Percentiles rank a stretch among this genome's conserved stretches.
Evolutionary conservation across 1,284 basidiomycete genomes (phyloP).

Genomic region (Ceratobasidium sp.): DNA sequence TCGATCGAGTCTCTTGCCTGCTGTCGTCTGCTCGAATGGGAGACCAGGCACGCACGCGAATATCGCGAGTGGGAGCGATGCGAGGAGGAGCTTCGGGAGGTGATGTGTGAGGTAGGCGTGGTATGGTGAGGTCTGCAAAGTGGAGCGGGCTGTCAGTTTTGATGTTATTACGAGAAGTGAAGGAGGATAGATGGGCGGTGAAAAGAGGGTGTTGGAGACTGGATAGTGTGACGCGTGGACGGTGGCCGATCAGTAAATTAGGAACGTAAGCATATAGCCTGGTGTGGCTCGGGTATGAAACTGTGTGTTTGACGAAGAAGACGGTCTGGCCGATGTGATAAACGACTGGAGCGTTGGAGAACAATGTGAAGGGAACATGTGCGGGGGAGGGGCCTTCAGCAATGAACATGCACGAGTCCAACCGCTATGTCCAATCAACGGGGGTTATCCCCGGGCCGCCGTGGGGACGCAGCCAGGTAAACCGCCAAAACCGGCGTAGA

Average conservation of each 20-base stretch:
- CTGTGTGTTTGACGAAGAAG: neutral
- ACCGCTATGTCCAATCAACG: neutral
- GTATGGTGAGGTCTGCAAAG: conserved; percentile 72
- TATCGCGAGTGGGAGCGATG: conserved; percentile 71
- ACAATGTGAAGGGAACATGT: neutral
- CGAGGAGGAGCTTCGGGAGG: conserved; percentile 83
- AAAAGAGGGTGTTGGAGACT: conserved; percentile 1
- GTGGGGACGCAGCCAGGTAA: neutral
- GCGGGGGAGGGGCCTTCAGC: neutral
- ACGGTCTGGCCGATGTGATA: neutral
- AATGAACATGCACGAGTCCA: neutral
- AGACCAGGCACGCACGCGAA: conserved; percentile 54
- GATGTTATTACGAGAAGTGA: conserved; percentile 18
- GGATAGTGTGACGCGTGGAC: neutral
- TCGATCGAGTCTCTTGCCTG: conserved; percentile 48
- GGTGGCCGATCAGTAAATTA: neutral
- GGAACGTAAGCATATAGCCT: conserved; percentile 10
- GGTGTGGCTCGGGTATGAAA: neutral
- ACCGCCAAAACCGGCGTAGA: neutral
- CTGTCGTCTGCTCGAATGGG: neutral
- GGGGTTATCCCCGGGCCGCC: neutral
- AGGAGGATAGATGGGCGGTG: neutral
- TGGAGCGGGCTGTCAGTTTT: neutral
- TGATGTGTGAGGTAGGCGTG: conserved; percentile 75
- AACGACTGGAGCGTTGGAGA: too few relatives aligned